Evolutionary conservation across 805 yeast genomes (phyloP).

Genomic region (Alloascoidea africana): DNA sequence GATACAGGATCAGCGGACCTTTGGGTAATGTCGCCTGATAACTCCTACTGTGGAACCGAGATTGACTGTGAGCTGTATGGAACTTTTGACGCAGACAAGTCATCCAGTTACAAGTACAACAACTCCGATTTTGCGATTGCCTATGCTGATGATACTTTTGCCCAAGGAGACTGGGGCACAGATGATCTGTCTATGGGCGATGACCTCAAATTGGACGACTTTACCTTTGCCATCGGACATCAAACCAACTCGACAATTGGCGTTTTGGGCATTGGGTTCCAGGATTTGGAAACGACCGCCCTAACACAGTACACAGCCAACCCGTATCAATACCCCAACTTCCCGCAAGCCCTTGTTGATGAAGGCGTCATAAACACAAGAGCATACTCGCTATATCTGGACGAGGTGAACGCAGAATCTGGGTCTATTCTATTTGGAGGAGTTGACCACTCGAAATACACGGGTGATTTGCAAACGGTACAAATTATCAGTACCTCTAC

Average conservation of each 20-base stretch:
- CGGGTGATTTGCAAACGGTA: constrained; percentile 20
- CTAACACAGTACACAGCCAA: constrained; percentile 2
- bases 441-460: constrained; percentile 24
- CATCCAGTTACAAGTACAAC: neutral
- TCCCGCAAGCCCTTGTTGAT: constrained; percentile 19
- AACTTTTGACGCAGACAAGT: constrained; percentile 1
- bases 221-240: constrained; percentile 56
- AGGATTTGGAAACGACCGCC: constrained; percentile 33
- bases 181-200: constrained; percentile 36
- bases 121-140: constrained; percentile 14
- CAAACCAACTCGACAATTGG: constrained; percentile 41
- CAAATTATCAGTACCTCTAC: constrained; percentile 12
- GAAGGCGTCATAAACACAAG: constrained; percentile 25
- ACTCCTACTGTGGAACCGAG: constrained; percentile 19
- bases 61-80: neutral
- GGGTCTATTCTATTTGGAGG: constrained; percentile 30
- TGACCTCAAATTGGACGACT: constrained; percentile 21
- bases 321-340: constrained; percentile 12
- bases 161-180: constrained; percentile 32
- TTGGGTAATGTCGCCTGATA: constrained; percentile 31
- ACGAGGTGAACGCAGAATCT: constrained; percentile 15
- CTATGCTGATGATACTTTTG: constrained; percentile 26
- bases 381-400: constrained; percentile 34
- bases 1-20: constrained; percentile 54
- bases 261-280: constrained; percentile 56